Conservation (phyloP, 495 filamentous ascomycete species). For the Penicillium silybi region DNA sequence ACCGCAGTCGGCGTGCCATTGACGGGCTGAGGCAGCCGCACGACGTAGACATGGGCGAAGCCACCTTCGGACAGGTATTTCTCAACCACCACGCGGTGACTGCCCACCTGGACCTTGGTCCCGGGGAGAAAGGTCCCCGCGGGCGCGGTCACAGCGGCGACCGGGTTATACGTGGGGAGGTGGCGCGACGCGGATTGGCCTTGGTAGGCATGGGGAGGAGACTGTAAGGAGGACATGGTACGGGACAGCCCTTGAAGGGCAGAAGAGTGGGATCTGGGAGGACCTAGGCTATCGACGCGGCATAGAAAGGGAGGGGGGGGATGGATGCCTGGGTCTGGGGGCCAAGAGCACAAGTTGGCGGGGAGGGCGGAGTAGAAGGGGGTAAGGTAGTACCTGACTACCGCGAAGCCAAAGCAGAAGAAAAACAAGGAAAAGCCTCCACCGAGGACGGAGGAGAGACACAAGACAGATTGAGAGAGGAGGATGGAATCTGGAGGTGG, state of each 20-base stretch:
- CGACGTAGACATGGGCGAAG: conserved; percentile 97
- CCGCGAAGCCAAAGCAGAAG: conserved; percentile 5
- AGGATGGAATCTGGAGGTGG: conserved; percentile 14
- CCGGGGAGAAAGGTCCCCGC: conserved; percentile 88
- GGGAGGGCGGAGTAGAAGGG: conserved; percentile 18
- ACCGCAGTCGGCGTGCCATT: conserved; percentile 83
- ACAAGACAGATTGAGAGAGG: background rate
- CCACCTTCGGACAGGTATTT: conserved; percentile 98
- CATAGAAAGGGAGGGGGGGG: conserved; percentile 18
- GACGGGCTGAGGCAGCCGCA: conserved; percentile 72
- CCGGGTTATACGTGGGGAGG: conserved; percentile 36
- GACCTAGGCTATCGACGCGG: conserved; percentile 20
- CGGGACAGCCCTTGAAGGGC: conserved; percentile 26
- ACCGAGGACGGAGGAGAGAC: background rate
- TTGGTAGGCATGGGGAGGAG: conserved; percentile 25
- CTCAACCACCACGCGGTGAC: conserved; percentile 90
- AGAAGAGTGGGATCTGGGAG: conserved; percentile 4
- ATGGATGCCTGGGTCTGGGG: conserved; percentile 22
- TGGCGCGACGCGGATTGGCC: conserved; percentile 31
- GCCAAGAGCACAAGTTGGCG: conserved; percentile 24
- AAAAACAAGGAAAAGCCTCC: conserved; percentile 2
- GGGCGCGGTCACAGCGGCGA: conserved; percentile 52
- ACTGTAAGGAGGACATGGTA: conserved; percentile 35
- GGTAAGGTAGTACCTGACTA: conserved; percentile 25
- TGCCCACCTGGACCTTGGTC: conserved; percentile 93